Conservation (phyloP, 2,329 filamentous ascomycete genomes). For the Penicillium sp. region DNA sequence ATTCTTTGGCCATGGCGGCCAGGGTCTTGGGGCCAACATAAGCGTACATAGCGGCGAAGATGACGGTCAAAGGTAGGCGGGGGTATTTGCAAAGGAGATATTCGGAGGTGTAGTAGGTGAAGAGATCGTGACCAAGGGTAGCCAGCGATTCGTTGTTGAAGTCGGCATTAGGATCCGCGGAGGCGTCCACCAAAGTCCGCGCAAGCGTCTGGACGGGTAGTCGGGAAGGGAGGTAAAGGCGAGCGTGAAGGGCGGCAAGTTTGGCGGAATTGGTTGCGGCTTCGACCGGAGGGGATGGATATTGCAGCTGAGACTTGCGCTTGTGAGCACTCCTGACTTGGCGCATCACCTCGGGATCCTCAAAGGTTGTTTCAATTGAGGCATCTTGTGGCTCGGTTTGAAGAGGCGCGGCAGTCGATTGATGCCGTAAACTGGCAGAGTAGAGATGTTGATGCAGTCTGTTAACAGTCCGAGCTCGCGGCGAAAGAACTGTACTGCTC, state of each 20-base stretch:
- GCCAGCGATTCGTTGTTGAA: slow-evolving; percentile 91
- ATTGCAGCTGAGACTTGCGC: slow-evolving; percentile 41
- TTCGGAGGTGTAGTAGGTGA: slow-evolving; percentile 88
- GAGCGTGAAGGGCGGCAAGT: slow-evolving; percentile 87
- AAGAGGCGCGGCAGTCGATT: slow-evolving; percentile 40
- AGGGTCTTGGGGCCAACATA: slow-evolving; percentile 78
- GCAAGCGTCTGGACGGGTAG: slow-evolving; percentile 85
- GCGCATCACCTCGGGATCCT: slow-evolving; percentile 23
- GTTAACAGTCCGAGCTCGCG: slow-evolving; percentile 44
- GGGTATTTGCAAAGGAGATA: slow-evolving; percentile 86
- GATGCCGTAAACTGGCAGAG: slow-evolving; percentile 36
- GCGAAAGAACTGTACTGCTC: slow-evolving; percentile 52
- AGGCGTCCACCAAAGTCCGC: slow-evolving; percentile 78
- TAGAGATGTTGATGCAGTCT: slow-evolving; percentile 39
- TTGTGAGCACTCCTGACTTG: slow-evolving; percentile 24
- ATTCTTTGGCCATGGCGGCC: slow-evolving; percentile 72
- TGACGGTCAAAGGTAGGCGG: slow-evolving; percentile 81
- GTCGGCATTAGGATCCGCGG: slow-evolving; percentile 73
- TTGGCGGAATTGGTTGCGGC: slow-evolving; percentile 75
- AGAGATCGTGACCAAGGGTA: slow-evolving; percentile 75
- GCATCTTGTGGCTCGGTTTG: slow-evolving; percentile 23
- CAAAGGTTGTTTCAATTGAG: slow-evolving; percentile 28
- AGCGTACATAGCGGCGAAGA: slow-evolving; percentile 82
- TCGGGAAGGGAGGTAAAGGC: slow-evolving; percentile 76
- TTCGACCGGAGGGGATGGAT: slow-evolving; percentile 71